Base-by-base conservation (phyloP, 106 monocot species). In the Dioscorea zingiberensis region DNA sequence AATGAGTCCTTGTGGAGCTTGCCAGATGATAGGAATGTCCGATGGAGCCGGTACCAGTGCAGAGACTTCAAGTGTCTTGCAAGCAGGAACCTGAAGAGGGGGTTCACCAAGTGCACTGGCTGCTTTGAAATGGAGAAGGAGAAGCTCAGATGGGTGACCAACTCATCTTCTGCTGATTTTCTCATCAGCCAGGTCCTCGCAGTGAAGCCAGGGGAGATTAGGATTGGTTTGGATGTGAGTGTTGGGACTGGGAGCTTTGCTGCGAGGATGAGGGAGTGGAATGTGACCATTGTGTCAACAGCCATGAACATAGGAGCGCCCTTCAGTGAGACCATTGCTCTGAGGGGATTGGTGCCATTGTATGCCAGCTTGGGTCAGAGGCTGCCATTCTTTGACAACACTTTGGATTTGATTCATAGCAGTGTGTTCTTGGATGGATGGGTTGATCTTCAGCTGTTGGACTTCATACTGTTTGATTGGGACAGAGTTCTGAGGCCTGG, bases 351-450 rank as follows among this genome's bases (percentile, higher is more conserved):
- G 44, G 44, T 89, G 32, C 89, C 93, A 15, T 45, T 94, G 48
- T 90, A 94, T 55, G 15, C 68, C 0, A 72, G 77, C 9, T 19
- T 94, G 30, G 76, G 71, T 46, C 84, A 84, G 71, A 62, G 94
- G 63, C 53, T 94, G 8, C 94, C 94, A 0, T 81, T 94, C 73
- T 90, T 94, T 45, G 94, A 94, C 74, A 94, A 90, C 83, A 87
- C 87, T 3, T 60, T 94, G 90, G 94, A 94, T 68, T 21, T 94
- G 78, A 87, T 94, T 48, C 94, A 94, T 55, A 87, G 84, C 0
- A 64, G 62, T 9, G 80, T 60, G 53, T 70, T 80, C 66, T 60
- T 80, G 47, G 70, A 80, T 56, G 80, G 80, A 2, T 80, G 80
- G 80, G 74, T 80, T 1, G 75, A 75, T 27, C 55, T 80, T 65